These are phyloP conservation scores for Beauveria asiatica DNA, from an alignment of 2,329 filamentous ascomycete genomes.

Conservation along the genomic window DNA sequence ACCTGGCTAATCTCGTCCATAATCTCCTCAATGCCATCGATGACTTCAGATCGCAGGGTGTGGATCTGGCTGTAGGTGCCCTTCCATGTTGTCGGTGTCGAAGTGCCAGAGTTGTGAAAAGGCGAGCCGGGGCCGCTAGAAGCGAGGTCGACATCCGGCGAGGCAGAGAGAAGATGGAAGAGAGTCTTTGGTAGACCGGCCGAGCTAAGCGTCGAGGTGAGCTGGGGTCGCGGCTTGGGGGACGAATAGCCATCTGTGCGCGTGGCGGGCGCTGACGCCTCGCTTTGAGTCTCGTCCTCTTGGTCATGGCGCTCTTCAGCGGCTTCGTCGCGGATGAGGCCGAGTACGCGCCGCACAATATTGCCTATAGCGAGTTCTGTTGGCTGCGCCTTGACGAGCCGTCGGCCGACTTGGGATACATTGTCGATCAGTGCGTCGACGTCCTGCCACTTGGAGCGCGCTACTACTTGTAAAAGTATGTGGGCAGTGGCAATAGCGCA, in stretches of 20 bases:
- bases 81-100: conserved; percentile 37
- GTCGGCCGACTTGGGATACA: conserved; percentile 69
- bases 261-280: conserved; percentile 31
- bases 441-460: conserved; percentile 68
- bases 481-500: conserved; percentile 89
- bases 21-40: conserved; percentile 91
- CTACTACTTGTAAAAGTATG: conserved; percentile 79
- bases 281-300: conserved; percentile 51
- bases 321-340: conserved; percentile 84
- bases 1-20: conserved; percentile 90
- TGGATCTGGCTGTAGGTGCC: conserved; percentile 39
- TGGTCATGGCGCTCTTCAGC: conserved; percentile 66
- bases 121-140: conserved; percentile 35
- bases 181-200: conserved; percentile 66
- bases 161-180: conserved; percentile 78
- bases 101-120: conserved; percentile 38
- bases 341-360: conserved; percentile 81
- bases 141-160: conserved; percentile 38
- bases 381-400: conserved; percentile 74
- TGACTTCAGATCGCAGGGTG: conserved; percentile 80
- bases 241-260: conserved; percentile 22
- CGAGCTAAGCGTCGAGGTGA: conserved; percentile 46
- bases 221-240: conserved; percentile 51
- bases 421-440: conserved; percentile 71
- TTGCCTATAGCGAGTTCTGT: conserved; percentile 90